Percentiles rank a stretch among this genome's conserved stretches.
phyloP scores from a whole-genome alignment of 768 basidiomycete species.

The Royoungia palumana region DNA sequence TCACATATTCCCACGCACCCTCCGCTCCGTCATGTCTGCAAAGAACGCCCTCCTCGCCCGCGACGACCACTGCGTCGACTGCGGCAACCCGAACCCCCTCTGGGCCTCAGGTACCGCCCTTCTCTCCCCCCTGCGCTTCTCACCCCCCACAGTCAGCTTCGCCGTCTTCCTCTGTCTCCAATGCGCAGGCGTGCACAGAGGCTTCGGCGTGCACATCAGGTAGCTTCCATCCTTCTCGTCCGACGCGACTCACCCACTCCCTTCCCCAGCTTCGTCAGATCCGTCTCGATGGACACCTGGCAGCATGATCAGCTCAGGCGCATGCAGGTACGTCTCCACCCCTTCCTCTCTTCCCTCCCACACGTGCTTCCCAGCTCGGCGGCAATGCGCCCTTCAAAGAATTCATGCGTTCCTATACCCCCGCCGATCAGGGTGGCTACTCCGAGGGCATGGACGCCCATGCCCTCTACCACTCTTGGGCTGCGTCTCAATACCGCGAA shows the following conservation, averaged over 20 bases:
- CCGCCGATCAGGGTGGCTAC: slow-evolving; percentile 67
- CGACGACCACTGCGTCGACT: slow-evolving; percentile 77
- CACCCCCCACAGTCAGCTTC: slow-evolving; percentile 46
- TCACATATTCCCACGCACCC: slow-evolving; percentile 9
- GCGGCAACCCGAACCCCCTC: slow-evolving; percentile 86
- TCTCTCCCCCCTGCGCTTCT: not conserved
- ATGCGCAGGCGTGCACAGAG: slow-evolving; percentile 79
- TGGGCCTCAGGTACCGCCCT: slow-evolving; percentile 75
- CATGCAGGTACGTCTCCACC: slow-evolving; percentile 71
- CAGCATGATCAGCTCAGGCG: slow-evolving; percentile 80
- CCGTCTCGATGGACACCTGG: slow-evolving; percentile 97
- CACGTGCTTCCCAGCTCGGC: slow-evolving; percentile 55
- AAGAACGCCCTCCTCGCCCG: slow-evolving; percentile 74
- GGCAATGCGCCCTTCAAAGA: slow-evolving; percentile 82
- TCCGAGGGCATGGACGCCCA: slow-evolving; percentile 56
- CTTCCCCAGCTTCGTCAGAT: slow-evolving; percentile 74
- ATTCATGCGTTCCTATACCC: slow-evolving; percentile 71
- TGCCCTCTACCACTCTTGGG: slow-evolving; percentile 91
- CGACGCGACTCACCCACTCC: not conserved
- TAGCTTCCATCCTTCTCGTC: slow-evolving; percentile 6
- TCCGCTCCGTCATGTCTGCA: slow-evolving; percentile 28
- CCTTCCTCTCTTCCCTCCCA: slow-evolving; percentile 4
- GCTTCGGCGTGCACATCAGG: slow-evolving; percentile 95
- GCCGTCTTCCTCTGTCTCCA: slow-evolving; percentile 91
- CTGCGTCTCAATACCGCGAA: slow-evolving; percentile 90